Conservation (phyloP, 2,329 filamentous ascomycete genomes). For the Aspergillus pseudoviridinutans region DNA sequence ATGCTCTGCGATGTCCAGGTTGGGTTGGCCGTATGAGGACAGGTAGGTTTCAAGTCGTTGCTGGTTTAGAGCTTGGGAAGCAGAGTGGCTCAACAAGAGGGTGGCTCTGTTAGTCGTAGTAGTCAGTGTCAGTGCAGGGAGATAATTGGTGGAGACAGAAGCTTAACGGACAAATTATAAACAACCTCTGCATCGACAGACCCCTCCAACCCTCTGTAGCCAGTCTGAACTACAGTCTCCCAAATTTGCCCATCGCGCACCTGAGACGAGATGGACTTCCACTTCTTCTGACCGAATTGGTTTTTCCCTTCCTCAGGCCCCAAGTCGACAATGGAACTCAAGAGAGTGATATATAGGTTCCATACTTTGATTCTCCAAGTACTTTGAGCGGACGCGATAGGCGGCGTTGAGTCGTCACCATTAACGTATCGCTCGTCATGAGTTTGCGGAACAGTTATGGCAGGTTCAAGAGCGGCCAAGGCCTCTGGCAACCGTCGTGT, state of each 20-base stretch:
- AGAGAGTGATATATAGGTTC: conserved; percentile 90
- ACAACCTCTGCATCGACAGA: conserved; percentile 94
- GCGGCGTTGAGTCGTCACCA: conserved; percentile 52
- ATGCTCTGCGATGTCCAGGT: conserved; percentile 66
- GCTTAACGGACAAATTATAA: conserved; percentile 43
- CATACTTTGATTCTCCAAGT: conserved; percentile 90
- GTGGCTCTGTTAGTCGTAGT: conserved; percentile 61
- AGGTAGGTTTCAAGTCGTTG: conserved; percentile 84
- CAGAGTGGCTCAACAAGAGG: conserved; percentile 83
- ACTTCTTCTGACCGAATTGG: conserved; percentile 79
- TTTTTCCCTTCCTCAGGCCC: conserved; percentile 86
- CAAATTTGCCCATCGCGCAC: conserved; percentile 89
- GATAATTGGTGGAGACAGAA: conserved; percentile 10
- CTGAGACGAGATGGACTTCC: conserved; percentile 75
- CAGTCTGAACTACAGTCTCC: conserved; percentile 84
- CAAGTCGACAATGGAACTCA: conserved; percentile 87
- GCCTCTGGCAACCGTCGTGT: conserved; percentile 91
- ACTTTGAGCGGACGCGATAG: conserved; percentile 73
- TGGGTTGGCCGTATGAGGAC: conserved; percentile 68
- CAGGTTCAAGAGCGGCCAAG: conserved; percentile 74
- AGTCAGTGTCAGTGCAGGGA: not conserved
- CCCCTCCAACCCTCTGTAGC: conserved; percentile 83
- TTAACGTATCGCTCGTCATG: conserved; percentile 39
- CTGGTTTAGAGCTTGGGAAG: conserved; percentile 78
- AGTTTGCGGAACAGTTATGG: conserved; percentile 61